Base-by-base conservation (phyloP, 352 stramenopile species). In the Globisporangium cylindrosporum region DNA sequence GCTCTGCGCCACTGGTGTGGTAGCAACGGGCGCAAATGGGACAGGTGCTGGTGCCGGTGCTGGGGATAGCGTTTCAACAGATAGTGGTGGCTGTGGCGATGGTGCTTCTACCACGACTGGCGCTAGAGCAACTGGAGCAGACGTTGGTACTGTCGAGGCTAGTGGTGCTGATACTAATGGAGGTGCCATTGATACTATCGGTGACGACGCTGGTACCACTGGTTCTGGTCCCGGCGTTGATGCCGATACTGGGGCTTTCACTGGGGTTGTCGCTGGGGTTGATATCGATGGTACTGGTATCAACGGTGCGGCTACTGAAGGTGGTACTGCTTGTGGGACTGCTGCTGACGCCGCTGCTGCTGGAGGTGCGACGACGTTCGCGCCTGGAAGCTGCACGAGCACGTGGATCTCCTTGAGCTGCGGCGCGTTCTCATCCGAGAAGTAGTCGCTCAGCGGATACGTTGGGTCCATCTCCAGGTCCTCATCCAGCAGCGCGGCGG, bases 371-470 rank as follows among this genome's bases (percentile, higher is more conserved):
- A 48, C 41, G 41, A 48, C 41, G 41, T 48, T 48, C 41, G 41
- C 41, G 14, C 41, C 41, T 48, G 41, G 41, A n/a, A 48, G 41
- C 41, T 48, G 41, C 41, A 48, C 41, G 41, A 48, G 41, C 41
- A 48, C 41, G 41, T 48, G 41, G 41, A 48, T 48, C 41, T 48
- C 41, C 41, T 48, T 48, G 41, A 48, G 41, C 41, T 48, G 41
- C 15, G 41, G 41, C 41, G 61, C 61, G 32, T 66, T 46, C 15
- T 41, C 48, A 3, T 41, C 61, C 46, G 61, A 66, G 34, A 66
- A 66, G 61, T 59, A 66, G 12, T 66, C 61, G 48, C 61, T 66
- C 25, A 66, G 61, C 61, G 61, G 61, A n/a, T 66, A 66, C 61
- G 61, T 66, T 48, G 61, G 43, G 61, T 66, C 61, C 61, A 66